phyloP scores from a whole-genome alignment of 108 stramenopile species.

The Schizochytrium sp. region DNA sequence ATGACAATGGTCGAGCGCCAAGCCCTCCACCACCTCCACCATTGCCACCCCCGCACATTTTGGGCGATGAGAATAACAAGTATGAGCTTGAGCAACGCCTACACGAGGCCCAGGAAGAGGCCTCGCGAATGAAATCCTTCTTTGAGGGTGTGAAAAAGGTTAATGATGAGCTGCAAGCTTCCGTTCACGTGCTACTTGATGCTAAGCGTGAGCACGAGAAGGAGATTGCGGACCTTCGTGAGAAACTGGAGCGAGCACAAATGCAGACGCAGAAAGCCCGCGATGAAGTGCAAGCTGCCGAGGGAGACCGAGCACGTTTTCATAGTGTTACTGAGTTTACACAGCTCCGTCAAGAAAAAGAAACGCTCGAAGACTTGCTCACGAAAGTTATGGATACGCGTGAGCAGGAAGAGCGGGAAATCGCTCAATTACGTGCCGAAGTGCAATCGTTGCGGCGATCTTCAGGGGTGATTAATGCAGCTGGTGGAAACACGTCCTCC shows the following conservation, averaged over 20 bases:
- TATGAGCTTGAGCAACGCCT: neutral
- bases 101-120: conserved; percentile 35
- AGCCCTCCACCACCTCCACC: neutral
- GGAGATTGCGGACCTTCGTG: conserved; percentile 7
- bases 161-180: conserved; percentile 10
- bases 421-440: neutral
- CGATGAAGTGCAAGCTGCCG: neutral
- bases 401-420: neutral
- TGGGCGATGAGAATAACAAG: neutral
- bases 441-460: neutral
- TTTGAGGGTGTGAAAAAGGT: conserved; percentile 58
- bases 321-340: neutral
- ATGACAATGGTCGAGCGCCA: neutral
- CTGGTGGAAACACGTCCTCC: neutral
- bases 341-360: neutral
- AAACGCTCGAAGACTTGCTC: neutral
- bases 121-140: conserved; percentile 31
- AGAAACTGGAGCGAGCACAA: neutral
- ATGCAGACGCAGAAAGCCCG: neutral
- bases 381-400: conserved; percentile 13
- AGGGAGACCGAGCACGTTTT: neutral
- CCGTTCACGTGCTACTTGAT: neutral
- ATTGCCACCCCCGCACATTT: neutral
- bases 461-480: too few species aligned
- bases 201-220: conserved; percentile 43